Percentiles rank a stretch among this genome's conserved stretches.
These are phyloP conservation scores for Sphaerobolus stellatus DNA, from an alignment of 1,284 basidiomycete species.

Conservation along the genomic window DNA sequence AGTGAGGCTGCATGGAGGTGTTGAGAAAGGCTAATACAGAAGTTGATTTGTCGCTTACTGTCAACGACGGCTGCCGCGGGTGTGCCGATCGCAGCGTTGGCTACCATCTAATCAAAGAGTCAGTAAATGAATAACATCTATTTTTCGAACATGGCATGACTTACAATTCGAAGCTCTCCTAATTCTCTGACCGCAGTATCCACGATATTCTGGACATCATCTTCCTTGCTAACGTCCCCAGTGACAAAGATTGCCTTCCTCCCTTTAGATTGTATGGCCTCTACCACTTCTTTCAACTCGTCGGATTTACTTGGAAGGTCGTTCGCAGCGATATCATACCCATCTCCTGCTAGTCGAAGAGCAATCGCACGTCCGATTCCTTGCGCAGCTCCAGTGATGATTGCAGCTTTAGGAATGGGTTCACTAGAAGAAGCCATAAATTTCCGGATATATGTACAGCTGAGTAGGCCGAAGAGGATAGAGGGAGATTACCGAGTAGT, in stretches of 20 bases:
- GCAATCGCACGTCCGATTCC: conserved; percentile 29
- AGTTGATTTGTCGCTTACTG: conserved; percentile 9
- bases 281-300: not conserved
- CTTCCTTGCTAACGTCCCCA: conserved; percentile 21
- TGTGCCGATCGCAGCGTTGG: conserved; percentile 20
- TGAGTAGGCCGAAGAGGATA: too few species aligned
- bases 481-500: too few species aligned
- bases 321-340: conserved; percentile 23
- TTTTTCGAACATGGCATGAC: not conserved
- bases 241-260: conserved; percentile 6
- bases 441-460: too few species aligned
- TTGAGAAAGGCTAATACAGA: not conserved
- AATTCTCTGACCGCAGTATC: conserved; percentile 17
- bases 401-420: conserved; percentile 12
- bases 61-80: conserved; percentile 11
- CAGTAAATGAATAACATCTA: too few species aligned
- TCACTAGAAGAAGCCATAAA: too few species aligned
- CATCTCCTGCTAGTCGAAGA: conserved; percentile 28
- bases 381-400: conserved; percentile 25
- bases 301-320: conserved; percentile 16
- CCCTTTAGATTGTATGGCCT: conserved; percentile 8
- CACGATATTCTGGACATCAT: conserved; percentile 16
- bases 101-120: too few species aligned
- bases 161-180: conserved; percentile 22
- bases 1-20: conserved; percentile 19